Evolutionary conservation across 75 land plant genomes (phyloP), one percentile per base, ranked within the genome.

Genomic region (Adiantum capillusveneris): DNA sequence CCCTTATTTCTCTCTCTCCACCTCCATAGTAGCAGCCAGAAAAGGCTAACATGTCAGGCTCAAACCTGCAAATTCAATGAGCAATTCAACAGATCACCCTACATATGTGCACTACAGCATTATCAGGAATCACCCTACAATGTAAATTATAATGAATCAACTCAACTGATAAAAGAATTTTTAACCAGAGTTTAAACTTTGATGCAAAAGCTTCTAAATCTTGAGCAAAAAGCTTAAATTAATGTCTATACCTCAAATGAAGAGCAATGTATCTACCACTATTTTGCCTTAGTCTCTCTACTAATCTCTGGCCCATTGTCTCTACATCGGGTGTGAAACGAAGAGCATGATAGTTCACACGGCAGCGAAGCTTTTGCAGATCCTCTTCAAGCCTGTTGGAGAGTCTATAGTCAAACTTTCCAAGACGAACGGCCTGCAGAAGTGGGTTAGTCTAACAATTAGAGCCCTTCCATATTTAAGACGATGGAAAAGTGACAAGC

Each of bases 21-120:
- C 98, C 98, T 62, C 98, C 97, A 79, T 82, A 92, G 59, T 92
- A 85, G 64, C 97, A 92, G 43, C 95, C 90, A 39, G 97, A 92
- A 69, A 92, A 92, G 41, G 97, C 97, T 65, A 92, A 86, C 97
- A 92, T 92, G 39, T 92, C 97, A 43, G 97, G 83, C 62, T 92
- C 97, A 80, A 82, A 92, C 76, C 97, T 92, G 77, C 24, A 55
- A 29, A n/a, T 51, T 18, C 11, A 6, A 11, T 11, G 0, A 43
- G 25, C 13, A 31, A 43, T 53, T 65, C 14, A 20, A 25, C 39
- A 12, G 34, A 13, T n/a, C 29, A 31, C 29, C 30, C 30, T 14
- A 21, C 25, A 18, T 29, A 22, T 53, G 22, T 27, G 7, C 7
- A 29, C 27, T 6, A 12, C 9, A 34, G 7, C 9, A 34, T 9